phyloP scores from a whole-genome alignment of 1,139 yeast genomes.

The Sugiyamaella neomexicana region DNA sequence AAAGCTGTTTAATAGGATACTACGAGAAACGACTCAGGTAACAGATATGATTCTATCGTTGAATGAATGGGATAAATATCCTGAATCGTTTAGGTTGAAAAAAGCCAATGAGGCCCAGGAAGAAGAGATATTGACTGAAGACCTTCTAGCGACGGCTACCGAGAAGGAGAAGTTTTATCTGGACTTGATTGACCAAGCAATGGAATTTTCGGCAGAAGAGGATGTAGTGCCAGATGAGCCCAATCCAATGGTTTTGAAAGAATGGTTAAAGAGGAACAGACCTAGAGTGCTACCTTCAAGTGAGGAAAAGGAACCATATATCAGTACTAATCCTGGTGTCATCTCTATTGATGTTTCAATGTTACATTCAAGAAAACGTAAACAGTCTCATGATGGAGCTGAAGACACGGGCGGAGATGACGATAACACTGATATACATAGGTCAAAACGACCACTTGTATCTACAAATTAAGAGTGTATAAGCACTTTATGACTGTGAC shows the following conservation, averaged over 20 bases:
- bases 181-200: conserved; percentile 7
- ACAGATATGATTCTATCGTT: conserved; percentile 30
- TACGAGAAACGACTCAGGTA: conserved; percentile 31
- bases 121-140: conserved; percentile 9
- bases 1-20: conserved; percentile 29
- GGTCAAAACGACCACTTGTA: conserved; percentile 3
- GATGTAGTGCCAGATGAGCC: conserved; percentile 25
- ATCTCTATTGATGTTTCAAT: background rate
- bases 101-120: background rate
- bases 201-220: conserved; percentile 31
- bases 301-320: background rate
- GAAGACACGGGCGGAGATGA: background rate
- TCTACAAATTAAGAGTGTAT: background rate
- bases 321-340: background rate
- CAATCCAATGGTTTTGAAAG: conserved; percentile 33
- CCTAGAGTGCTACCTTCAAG: conserved; percentile 24
- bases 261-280: conserved; percentile 35
- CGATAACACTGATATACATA: background rate
- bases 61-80: conserved; percentile 24
- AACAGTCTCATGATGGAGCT: background rate
- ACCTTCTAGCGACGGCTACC: conserved; percentile 21
- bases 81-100: background rate
- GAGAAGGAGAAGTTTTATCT: conserved; percentile 24
- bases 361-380: conserved; percentile 1
- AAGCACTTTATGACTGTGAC: background rate